Conservation (phyloP, 2,329 filamentous ascomycete species). For the Colletotrichum sp. region DNA sequence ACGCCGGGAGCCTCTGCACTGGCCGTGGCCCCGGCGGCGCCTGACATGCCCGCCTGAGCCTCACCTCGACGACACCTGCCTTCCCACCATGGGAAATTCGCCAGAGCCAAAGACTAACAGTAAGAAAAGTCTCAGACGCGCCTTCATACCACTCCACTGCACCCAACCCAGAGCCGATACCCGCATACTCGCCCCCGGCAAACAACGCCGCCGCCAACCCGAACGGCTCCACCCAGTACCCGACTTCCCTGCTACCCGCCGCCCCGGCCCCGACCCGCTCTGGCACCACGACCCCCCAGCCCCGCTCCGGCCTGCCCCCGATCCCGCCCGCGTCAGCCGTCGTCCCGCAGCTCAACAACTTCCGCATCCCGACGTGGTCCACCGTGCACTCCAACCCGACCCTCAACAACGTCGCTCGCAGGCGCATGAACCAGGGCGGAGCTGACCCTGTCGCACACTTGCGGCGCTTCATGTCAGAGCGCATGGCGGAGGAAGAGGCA, state of each 20-base stretch:
- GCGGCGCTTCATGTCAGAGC: constrained; percentile 37
- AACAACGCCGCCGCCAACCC: constrained; percentile 20
- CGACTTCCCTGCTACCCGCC: constrained; percentile 15
- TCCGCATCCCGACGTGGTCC: constrained; percentile 66
- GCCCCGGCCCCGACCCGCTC: constrained; percentile 27
- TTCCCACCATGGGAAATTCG: background rate
- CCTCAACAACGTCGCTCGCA: constrained; percentile 67
- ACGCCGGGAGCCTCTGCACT: background rate
- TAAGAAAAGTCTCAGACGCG: constrained; percentile 61
- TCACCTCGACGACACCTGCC: background rate
- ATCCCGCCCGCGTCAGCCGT: constrained; percentile 42
- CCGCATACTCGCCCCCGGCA: constrained; percentile 52
- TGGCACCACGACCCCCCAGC: constrained; percentile 27
- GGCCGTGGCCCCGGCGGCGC: background rate
- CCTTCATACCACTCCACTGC: constrained; percentile 67
- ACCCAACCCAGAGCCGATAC: constrained; percentile 51
- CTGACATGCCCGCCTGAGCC: background rate
- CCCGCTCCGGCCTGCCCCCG: constrained; percentile 53
- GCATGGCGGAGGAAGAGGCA: constrained; percentile 40
- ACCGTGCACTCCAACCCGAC: constrained; percentile 58
- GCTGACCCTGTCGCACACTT: constrained; percentile 33
- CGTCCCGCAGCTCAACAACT: constrained; percentile 49
- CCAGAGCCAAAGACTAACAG: background rate
- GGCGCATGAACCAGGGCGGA: constrained; percentile 51
- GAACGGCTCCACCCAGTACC: constrained; percentile 20